phyloP scores from a whole-genome alignment of 1,284 basidiomycete species.

The Neonothopanus nambi region DNA sequence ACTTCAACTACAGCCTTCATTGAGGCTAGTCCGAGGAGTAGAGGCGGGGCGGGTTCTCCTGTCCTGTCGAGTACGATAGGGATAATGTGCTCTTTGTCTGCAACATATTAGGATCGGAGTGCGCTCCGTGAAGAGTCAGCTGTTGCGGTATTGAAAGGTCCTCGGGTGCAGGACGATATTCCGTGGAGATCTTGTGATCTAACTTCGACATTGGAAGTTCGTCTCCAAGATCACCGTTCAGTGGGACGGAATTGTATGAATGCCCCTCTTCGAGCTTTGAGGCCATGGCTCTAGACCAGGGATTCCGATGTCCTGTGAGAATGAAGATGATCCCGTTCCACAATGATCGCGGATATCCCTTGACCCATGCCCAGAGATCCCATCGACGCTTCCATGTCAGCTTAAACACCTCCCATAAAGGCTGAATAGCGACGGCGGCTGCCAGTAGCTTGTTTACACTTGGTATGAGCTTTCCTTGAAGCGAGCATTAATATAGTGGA shows the following conservation, averaged over 20 bases:
- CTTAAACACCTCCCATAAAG: constrained; percentile 11
- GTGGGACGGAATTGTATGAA: constrained; percentile 4
- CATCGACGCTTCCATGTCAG: constrained; percentile 2
- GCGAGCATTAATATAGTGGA: background rate
- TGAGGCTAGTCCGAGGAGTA: no score
- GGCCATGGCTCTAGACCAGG: constrained; percentile 14
- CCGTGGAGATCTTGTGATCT: no score
- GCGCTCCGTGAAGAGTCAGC: no score
- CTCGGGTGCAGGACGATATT: no score
- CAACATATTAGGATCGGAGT: no score
- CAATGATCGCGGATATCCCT: constrained; percentile 12
- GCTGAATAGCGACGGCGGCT: constrained; percentile 13
- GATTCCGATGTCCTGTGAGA: constrained; percentile 16
- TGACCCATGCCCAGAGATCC: constrained; percentile 3
- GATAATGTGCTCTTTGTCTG: no score
- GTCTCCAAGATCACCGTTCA: background rate
- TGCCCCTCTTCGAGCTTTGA: background rate
- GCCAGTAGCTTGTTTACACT: constrained; percentile 15
- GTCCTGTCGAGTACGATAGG: no score
- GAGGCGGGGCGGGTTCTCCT: no score
- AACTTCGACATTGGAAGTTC: background rate
- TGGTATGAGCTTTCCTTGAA: background rate
- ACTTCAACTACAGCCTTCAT: no score
- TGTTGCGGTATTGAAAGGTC: no score
- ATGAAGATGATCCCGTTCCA: constrained; percentile 16